Percentiles rank a stretch among this genome's conserved stretches.
Conservation (phyloP, 805 yeast genomes). For the Candida chilensis region DNA sequence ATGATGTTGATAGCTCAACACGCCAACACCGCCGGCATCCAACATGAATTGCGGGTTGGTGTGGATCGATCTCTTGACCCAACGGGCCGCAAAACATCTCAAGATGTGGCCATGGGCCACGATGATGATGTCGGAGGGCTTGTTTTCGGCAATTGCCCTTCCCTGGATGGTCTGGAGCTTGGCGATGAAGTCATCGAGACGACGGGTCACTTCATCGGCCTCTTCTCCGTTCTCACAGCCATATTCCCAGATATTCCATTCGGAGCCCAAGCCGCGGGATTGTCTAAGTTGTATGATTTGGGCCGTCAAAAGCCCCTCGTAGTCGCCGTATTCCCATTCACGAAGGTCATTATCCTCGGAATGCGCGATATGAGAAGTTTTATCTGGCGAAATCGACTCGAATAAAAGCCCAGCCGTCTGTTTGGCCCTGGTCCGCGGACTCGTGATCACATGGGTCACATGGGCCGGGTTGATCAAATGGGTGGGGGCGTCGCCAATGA, state of each 20-base stretch:
- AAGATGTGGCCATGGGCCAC: constrained; percentile 93
- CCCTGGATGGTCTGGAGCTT: constrained; percentile 55
- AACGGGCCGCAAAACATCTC: constrained; percentile 82
- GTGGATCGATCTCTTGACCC: constrained; percentile 58
- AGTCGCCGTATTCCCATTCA: constrained; percentile 97
- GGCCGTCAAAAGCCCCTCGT: constrained; percentile 72
- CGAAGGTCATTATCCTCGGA: constrained; percentile 60
- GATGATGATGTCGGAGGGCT: constrained; percentile 65
- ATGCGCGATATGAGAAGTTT: constrained; percentile 29
- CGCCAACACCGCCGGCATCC: constrained; percentile 96
- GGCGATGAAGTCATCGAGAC: constrained; percentile 65
- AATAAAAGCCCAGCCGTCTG: constrained; percentile 64
- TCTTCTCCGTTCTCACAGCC: constrained; percentile 92
- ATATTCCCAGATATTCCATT: constrained; percentile 82
- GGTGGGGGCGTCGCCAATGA: constrained; percentile 47
- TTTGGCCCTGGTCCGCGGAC: constrained; percentile 77
- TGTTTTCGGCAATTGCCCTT: constrained; percentile 37
- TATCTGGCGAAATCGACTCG: constrained; percentile 32
- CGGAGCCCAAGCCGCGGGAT: constrained; percentile 42
- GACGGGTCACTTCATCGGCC: constrained; percentile 50
- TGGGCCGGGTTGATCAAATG: constrained; percentile 54
- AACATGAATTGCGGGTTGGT: constrained; percentile 73
- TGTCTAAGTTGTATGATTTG: constrained; percentile 58
- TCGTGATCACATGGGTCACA: constrained; percentile 58
- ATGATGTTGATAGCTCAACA: constrained; percentile 81